Base-by-base conservation (phyloP, 2,329 filamentous ascomycete genomes). In the Colletotrichum sp. region DNA sequence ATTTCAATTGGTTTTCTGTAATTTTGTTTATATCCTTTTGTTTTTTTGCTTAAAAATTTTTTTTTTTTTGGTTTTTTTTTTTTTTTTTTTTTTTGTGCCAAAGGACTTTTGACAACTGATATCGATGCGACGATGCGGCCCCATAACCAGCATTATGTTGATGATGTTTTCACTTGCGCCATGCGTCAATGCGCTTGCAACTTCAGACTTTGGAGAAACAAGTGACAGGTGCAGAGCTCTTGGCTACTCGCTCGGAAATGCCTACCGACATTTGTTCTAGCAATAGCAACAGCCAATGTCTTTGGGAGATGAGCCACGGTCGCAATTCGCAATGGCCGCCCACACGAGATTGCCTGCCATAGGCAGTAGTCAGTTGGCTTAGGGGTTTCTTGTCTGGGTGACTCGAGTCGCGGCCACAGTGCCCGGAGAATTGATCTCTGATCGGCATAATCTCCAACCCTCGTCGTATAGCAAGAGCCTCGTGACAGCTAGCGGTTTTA, bases 311-410 rank as follows among this genome's bases (percentile, higher is more conserved):
- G 69, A 72, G 64, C 63, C 67, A 15, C 57, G 39, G 57, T 63
- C 39, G 39, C 69, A 63, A 63, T 72, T 63, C 39, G 57, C 69
- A 57, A 63, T 72, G 48, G 24, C 73, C 69, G 63, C 43, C n/a
- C 61, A 48, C 63, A 48, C 69, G 69, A 75, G 69, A 75, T 67
- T 75, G 39, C 32, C 43, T 57, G 30, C 69, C 57, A 67, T 72
- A 48, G 18, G 43, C 9, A 48, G 43, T 48, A 21, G 18, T 18
- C 10, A 48, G 43, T 13, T 48, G 21, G 16, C 65, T 73, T 63
- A 13, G 52, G 12, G n/a, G 43, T 28, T 24, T 13, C 57, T 26
- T 21, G 9, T 21, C 10, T 48, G 9, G 43, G 18, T 60, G 39
- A 67, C 61, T 61, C 34, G 24, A 48, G 26, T 63, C 67, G 67